Evolutionary conservation across 495 filamentous ascomycete species (phyloP), one percentile per base, ranked within the genome.

Genomic region (Aeminium ludgeri): DNA sequence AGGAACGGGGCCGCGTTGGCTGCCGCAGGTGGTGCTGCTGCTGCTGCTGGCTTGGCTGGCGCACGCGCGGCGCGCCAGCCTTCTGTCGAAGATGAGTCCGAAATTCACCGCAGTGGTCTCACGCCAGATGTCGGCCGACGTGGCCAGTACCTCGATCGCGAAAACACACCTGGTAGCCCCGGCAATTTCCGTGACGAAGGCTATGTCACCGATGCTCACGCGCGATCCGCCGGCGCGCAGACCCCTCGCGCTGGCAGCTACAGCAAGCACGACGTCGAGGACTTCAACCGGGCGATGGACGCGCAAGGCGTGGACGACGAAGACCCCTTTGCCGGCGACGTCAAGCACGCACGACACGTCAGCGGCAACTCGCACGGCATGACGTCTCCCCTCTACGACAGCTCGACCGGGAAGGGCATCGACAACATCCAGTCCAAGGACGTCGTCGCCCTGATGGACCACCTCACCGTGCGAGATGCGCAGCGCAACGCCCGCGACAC

Each of bases 361-460:
- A 93, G 85, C 51, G 86, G 84, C 13, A 81, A 91, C 59, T 94
- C 89, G 12, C 85, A 94, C 50, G 81, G 80, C 12, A 80, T 86
- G 74, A 74, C 70, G 27, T 87, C 83, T 8, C 86, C 86, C 5
- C 61, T 95, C 13, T 96, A 95, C 53, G 89, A 96, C 56, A 77
- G 82, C 45, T 71, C 87, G 16, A 94, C 83, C 5, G 89, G 91
- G 20, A 73, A 69, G 36, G 87, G 86, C 25, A 81, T 93, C 45
- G 86, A 96, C 46, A 69, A 77, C 30, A 99, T 99, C 43, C 78
- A 99, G 58, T 93, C 84, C 5, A 87, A 93, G 61, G 91, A 99
- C 56, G 91, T 99, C 51, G 78, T 96, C 48, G 86, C 89, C 30
- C 65, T 99, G 19, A 96, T 99, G 89, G 86, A 99, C 55, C 89